A percentile compares a stretch with the other conserved stretches of the same genome.
Evolutionary conservation across 2,329 filamentous ascomycete genomes (phyloP).

Genomic region (Diplocarpon mali): DNA sequence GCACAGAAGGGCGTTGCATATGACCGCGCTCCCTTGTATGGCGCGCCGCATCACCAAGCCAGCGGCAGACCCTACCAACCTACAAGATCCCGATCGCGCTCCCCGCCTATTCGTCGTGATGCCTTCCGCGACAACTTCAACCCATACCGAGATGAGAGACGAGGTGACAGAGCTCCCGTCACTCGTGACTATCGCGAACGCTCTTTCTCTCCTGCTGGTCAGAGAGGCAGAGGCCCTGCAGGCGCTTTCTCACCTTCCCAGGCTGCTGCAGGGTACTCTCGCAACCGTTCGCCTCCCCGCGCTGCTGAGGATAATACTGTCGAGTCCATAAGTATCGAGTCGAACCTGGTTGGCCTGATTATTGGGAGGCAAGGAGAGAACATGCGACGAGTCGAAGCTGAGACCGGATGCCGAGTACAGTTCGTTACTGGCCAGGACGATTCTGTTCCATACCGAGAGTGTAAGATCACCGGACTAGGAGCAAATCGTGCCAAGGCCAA

Average conservation of each 20-base stretch:
- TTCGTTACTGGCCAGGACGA: constrained; percentile 69
- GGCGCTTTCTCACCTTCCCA: constrained; percentile 51
- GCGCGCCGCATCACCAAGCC: constrained; percentile 32
- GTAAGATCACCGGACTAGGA: constrained; percentile 70
- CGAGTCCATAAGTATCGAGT: constrained; percentile 80
- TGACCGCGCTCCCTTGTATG: constrained; percentile 38
- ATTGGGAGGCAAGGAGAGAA: constrained; percentile 89
- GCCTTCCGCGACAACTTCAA: constrained; percentile 65
- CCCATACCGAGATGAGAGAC: constrained; percentile 77
- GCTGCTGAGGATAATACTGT: constrained; percentile 46
- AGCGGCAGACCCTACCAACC: constrained; percentile 47
- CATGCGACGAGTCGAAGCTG: constrained; percentile 69
- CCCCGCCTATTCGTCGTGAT: constrained; percentile 56
- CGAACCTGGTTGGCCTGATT: constrained; percentile 76
- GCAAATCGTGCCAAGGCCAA: constrained; percentile 67
- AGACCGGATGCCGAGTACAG: constrained; percentile 75
- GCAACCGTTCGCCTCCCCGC: constrained; percentile 48
- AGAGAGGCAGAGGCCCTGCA: constrained; percentile 38
- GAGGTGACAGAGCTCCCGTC: constrained; percentile 47
- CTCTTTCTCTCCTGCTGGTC: constrained; percentile 57
- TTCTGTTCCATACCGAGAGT: constrained; percentile 64
- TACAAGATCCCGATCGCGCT: constrained; percentile 60
- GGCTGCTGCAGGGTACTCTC: constrained; percentile 32
- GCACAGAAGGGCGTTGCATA: constrained; percentile 65
- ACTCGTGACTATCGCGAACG: constrained; percentile 52